phyloP scores from a whole-genome alignment of 106 monocot genomes.

The Phalaenopsis equestris region DNA sequence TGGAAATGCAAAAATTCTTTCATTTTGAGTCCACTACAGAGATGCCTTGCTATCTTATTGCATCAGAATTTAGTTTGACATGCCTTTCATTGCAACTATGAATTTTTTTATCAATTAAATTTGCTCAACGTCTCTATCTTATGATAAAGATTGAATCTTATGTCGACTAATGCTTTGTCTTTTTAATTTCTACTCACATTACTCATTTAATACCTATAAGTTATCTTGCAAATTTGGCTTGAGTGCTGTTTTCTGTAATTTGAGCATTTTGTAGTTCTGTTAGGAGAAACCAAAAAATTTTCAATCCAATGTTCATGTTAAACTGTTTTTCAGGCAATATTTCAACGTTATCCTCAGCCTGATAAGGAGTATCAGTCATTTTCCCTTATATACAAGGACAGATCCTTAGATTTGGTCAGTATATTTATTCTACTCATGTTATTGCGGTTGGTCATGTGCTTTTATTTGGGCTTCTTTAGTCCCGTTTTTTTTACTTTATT shows the following conservation, averaged over 20 bases:
- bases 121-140: neutral
- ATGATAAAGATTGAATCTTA: neutral
- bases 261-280: neutral
- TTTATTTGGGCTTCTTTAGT: neutral
- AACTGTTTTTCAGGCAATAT: slow-evolving; percentile 25
- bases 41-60: too few relatives aligned
- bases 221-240: neutral
- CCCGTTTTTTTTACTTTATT: neutral
- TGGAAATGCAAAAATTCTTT: too few relatives aligned
- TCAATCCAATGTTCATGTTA: neutral
- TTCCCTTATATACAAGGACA: slow-evolving; percentile 42
- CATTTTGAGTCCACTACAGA: too few relatives aligned
- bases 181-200: neutral
- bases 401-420: slow-evolving; percentile 43
- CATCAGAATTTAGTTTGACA: neutral
- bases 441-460: neutral
- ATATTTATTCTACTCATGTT: neutral
- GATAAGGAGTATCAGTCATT: slow-evolving; percentile 54
- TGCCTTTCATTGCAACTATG: neutral
- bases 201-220: neutral
- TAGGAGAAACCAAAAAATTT: neutral
- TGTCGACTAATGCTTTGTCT: neutral
- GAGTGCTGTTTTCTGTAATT: neutral
- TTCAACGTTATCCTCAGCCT: slow-evolving; percentile 44
- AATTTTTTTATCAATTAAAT: neutral